Evolutionary conservation across 495 filamentous ascomycete species (phyloP).

Genomic region (Penicillium canescens): DNA sequence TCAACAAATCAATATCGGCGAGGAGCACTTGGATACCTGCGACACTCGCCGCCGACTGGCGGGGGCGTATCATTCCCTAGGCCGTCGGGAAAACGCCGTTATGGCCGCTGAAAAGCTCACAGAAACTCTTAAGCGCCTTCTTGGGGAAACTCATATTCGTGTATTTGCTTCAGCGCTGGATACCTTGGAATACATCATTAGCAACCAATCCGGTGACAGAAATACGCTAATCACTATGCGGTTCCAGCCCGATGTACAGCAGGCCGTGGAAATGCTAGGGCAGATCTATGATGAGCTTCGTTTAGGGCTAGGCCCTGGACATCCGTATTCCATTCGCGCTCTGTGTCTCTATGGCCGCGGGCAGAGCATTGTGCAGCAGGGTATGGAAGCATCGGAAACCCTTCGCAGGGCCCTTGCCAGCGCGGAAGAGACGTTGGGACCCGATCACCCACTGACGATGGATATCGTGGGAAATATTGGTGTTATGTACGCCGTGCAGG

Average conservation of each 20-base stretch:
- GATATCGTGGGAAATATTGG: slow-evolving; percentile 33
- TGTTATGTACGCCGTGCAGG: slow-evolving; percentile 32
- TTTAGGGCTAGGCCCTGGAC: slow-evolving; percentile 17
- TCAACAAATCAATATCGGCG: slow-evolving; percentile 41
- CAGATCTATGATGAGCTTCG: slow-evolving; percentile 25
- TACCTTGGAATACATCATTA: slow-evolving; percentile 26
- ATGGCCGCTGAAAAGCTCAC: slow-evolving; percentile 26
- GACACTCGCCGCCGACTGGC: slow-evolving; percentile 35
- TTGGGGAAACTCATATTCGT: slow-evolving; percentile 35
- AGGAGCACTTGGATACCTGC: slow-evolving; percentile 36
- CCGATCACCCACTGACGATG: slow-evolving; percentile 31
- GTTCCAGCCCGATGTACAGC: slow-evolving; percentile 18
- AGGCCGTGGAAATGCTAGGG: slow-evolving; percentile 15
- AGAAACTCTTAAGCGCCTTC: slow-evolving; percentile 21
- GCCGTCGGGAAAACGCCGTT: slow-evolving; percentile 27
- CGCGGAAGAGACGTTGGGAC: slow-evolving; percentile 32
- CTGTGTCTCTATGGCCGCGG: slow-evolving; percentile 26
- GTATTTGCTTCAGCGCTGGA: slow-evolving; percentile 25
- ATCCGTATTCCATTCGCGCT: slow-evolving; percentile 31
- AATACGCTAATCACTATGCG: slow-evolving; percentile 7
- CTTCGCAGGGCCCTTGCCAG: slow-evolving; percentile 36
- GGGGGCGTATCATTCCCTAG: slow-evolving; percentile 23
- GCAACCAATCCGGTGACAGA: slow-evolving; percentile 15
- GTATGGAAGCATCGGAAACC: slow-evolving; percentile 29
- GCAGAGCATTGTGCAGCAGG: slow-evolving; percentile 20